Evolutionary conservation across 139 green algal genomes (phyloP).

Genomic region (Auxenochlorella pyrenoidosa): DNA sequence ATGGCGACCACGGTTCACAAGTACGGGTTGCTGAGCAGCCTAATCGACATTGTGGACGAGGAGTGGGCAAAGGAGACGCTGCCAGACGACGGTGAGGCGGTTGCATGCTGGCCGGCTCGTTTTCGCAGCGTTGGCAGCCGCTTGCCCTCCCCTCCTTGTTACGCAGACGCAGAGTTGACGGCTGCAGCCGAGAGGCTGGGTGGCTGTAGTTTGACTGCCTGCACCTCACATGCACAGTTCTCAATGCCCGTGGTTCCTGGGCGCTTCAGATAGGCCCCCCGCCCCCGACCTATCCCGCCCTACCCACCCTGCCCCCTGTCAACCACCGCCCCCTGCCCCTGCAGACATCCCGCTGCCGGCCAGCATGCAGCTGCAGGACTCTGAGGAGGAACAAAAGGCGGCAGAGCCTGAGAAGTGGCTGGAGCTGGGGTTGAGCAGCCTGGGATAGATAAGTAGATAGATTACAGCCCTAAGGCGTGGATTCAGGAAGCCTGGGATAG

Average conservation of each 20-base stretch:
- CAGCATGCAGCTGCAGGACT: slow-evolving; percentile 9
- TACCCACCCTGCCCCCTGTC: background rate
- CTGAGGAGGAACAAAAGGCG: slow-evolving; percentile 22
- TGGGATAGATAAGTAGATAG: too few species aligned
- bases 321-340: too few species aligned
- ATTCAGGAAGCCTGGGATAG: too few species aligned
- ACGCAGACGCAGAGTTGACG: too few species aligned
- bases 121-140: background rate
- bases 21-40: background rate
- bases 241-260: too few species aligned
- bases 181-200: background rate
- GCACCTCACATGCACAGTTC: too few species aligned
- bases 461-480: too few species aligned
- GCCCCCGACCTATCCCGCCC: background rate
- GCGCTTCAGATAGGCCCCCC: background rate
- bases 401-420: slow-evolving; percentile 33
- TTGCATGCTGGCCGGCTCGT: too few species aligned
- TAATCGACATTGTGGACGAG: slow-evolving; percentile 42
- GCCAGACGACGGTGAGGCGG: slow-evolving; percentile 34
- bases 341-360: slow-evolving; percentile 46
- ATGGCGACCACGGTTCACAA: slow-evolving; percentile 30
- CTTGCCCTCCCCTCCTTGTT: too few species aligned
- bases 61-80: slow-evolving; percentile 44
- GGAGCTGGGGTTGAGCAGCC: slow-evolving; percentile 42
- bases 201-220: too few species aligned